Percentiles rank a stretch among this genome's conserved stretches.
These are phyloP conservation scores for Pseudocercospora cruenta DNA, from an alignment of 2,329 filamentous ascomycete species.

Conservation along the genomic window DNA sequence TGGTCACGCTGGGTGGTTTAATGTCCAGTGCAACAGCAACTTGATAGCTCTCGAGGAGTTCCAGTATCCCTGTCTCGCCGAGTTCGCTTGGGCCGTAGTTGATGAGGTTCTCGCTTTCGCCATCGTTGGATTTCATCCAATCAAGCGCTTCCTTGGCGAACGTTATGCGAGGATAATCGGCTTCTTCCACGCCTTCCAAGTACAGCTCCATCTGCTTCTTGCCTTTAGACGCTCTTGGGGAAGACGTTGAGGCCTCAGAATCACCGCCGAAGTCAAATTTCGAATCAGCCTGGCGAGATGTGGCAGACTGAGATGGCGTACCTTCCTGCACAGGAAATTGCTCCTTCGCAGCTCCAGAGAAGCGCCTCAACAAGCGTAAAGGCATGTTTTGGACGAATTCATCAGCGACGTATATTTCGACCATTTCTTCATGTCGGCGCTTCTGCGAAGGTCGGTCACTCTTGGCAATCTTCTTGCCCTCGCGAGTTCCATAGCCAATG, in stretches of 20 bases:
- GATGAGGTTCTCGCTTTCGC: neutral
- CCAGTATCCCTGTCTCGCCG: neutral
- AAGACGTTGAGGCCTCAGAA: neutral
- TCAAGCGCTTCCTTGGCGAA: neutral
- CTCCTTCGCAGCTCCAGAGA: conserved; percentile 16
- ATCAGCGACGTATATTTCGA: conserved; percentile 17
- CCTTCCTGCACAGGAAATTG: neutral
- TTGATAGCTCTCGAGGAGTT: conserved; percentile 13
- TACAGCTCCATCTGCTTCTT: neutral
- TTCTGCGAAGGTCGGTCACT: neutral
- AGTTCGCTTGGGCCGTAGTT: conserved; percentile 1
- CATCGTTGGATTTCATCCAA: conserved; percentile 12
- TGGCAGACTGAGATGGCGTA: neutral
- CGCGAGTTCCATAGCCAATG: conserved; percentile 10
- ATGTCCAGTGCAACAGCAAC: conserved; percentile 1
- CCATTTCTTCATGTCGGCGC: conserved; percentile 1
- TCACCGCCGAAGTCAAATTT: neutral
- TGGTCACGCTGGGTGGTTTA: neutral
- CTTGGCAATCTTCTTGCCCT: neutral
- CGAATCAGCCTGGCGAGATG: neutral
- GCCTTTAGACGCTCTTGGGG: neutral
- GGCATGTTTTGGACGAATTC: conserved; percentile 18
- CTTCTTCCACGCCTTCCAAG: neutral
- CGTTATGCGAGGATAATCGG: neutral
- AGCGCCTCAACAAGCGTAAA: conserved; percentile 16